Evolutionary conservation across 2,329 filamentous ascomycete species (phyloP), one percentile per base, ranked within the genome.

Genomic region (Fusarium phyllophilum): DNA sequence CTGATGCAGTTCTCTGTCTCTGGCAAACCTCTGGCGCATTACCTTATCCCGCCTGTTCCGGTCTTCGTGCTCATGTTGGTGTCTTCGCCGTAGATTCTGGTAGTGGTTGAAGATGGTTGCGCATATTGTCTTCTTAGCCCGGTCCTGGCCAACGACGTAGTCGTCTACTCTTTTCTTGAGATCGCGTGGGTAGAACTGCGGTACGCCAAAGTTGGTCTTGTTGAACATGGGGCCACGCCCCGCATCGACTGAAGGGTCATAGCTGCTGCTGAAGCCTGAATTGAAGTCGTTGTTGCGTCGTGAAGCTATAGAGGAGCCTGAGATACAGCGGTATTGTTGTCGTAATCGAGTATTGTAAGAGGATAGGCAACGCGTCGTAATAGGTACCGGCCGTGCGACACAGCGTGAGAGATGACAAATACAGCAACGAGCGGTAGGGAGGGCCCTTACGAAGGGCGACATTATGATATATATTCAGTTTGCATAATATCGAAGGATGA

Each of bases 21-120:
- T 88, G 65, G 92, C 87, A 79, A 92, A 90, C 68, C 91, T 89
- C 80, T 95, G 93, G 46, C 93, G 90, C 78, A 92, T 85, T 56
- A 91, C 80, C 83, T 93, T 93, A 71, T 94, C 92, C 48, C 86
- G 83, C 41, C 83, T 75, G 51, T 86, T 86, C 58, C 85, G 84
- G 61, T 91, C 89, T 66, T 88, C 85, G 33, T 94, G 90, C 78
- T 97, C 95, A 62, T 95, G 91, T 74, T 96, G 90, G 67, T 92
- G 90, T 55, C 94, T 87, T 78, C 94, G 89, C 31, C 95, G 91
- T 68, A 97, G 89, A 52, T 94, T 90, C 82, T 98, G 94, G 80
- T 98, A 98, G 81, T 99, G 96, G 80, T 98, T 98, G 85, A 97
- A 98, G 34, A 99, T 93, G 12, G 96, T 95, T 8, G 96, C 92